phyloP scores from a whole-genome alignment of 2,329 filamentous ascomycete species.

The Didymella pomorum region DNA sequence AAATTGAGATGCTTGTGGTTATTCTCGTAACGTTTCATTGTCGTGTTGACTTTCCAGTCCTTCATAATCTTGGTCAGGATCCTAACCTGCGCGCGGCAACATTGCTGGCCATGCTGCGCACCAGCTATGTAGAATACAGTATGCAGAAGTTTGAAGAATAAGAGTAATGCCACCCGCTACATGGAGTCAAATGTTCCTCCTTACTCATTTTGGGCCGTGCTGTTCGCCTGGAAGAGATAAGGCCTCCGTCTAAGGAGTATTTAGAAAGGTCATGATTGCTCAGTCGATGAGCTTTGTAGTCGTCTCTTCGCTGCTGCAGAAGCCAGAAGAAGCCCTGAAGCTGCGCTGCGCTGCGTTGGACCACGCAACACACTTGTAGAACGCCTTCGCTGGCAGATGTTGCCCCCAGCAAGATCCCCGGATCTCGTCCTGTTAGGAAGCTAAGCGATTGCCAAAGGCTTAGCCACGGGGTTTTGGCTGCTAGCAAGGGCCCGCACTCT shows the following conservation, averaged over 20 bases:
- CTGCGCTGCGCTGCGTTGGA: background rate
- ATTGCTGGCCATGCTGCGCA: conserved; percentile 21
- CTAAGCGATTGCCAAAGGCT: background rate
- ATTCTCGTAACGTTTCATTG: conserved; percentile 8
- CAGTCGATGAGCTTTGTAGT: background rate
- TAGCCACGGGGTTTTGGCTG: background rate
- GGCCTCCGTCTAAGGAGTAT: background rate
- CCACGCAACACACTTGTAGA: background rate
- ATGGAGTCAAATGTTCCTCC: background rate
- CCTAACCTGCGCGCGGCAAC: conserved; percentile 2
- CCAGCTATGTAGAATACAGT: conserved; percentile 40
- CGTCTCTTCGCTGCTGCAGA: conserved; percentile 6
- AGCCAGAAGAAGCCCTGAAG: background rate
- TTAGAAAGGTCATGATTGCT: background rate
- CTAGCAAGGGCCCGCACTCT: background rate
- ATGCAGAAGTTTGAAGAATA: conserved; percentile 27
- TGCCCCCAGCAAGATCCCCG: background rate
- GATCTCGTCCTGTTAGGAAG: background rate
- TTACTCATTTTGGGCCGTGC: conserved; percentile 8
- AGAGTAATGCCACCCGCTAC: conserved; percentile 12
- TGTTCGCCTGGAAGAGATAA: background rate
- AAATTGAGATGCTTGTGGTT: background rate
- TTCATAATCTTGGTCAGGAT: conserved; percentile 7
- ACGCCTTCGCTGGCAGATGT: background rate
- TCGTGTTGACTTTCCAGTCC: conserved; percentile 12